phyloP scores from a whole-genome alignment of 2,329 filamentous ascomycete species.

The Botrytis tulipae region DNA sequence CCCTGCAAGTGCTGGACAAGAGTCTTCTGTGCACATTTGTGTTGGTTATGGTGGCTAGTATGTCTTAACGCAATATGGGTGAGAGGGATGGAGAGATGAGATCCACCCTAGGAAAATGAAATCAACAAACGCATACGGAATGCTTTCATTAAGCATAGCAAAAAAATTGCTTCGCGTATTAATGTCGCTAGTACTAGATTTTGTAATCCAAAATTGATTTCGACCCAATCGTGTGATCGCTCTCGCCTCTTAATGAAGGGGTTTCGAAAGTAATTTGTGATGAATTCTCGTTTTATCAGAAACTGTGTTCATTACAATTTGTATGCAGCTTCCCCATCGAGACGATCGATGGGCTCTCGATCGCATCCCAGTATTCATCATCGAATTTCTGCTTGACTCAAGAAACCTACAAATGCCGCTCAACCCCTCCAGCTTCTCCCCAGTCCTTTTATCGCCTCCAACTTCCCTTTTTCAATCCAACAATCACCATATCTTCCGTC shows the following conservation, averaged over 20 bases:
- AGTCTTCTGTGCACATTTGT: too few relatives aligned
- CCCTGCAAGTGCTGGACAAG: background rate
- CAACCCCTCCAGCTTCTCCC: background rate
- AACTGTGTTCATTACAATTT: background rate
- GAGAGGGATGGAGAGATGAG: background rate
- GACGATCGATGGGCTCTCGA: background rate
- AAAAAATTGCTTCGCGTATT: rapidly evolving
- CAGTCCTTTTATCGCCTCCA: background rate
- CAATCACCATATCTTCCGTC: background rate
- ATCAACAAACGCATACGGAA: background rate
- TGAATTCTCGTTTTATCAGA: background rate
- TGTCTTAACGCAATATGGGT: background rate
- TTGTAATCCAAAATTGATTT: background rate
- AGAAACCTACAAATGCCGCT: background rate
- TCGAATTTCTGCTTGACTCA: background rate
- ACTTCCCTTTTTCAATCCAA: background rate
- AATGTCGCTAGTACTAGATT: background rate
- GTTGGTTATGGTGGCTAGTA: background rate
- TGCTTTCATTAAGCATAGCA: background rate
- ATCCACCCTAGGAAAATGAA: background rate
- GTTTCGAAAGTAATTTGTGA: background rate
- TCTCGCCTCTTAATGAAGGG: background rate
- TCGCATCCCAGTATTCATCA: background rate
- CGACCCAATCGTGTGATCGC: too few relatives aligned
- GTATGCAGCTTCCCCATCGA: background rate